phyloP scores from a whole-genome alignment of 2,329 filamentous ascomycete species.

The Clonostachys sp. region DNA sequence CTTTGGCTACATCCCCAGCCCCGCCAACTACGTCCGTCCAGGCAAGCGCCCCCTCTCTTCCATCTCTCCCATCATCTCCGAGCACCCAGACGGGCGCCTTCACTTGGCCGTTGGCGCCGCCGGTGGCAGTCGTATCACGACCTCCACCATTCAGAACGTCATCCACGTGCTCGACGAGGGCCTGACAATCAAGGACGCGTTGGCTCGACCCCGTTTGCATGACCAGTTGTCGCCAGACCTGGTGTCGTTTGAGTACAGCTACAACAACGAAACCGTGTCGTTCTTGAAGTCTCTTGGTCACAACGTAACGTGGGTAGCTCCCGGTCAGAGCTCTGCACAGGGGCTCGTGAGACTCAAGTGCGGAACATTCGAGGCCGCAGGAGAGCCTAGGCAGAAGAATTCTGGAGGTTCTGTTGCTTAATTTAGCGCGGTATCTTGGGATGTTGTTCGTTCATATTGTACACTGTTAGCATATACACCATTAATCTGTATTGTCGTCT shows the following conservation, averaged over 20 bases:
- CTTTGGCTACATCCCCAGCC: constrained; percentile 73
- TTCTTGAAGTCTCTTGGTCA: constrained; percentile 65
- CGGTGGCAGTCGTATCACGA: constrained; percentile 82
- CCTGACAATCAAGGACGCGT: constrained; percentile 56
- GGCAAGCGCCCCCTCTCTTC: constrained; percentile 76
- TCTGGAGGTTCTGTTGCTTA: constrained; percentile 52
- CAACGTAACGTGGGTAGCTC: constrained; percentile 68
- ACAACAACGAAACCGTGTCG: constrained; percentile 63
- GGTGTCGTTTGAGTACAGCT: constrained; percentile 67
- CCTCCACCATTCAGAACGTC: constrained; percentile 72
- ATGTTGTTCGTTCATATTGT: too few species aligned
- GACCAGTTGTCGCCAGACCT: constrained; percentile 74
- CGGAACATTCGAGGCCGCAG: constrained; percentile 70
- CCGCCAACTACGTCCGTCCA: constrained; percentile 70
- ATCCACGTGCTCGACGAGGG: constrained; percentile 68
- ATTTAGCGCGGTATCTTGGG: not conserved
- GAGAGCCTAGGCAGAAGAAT: constrained; percentile 74
- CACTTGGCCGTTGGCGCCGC: constrained; percentile 74
- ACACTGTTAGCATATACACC: too few species aligned
- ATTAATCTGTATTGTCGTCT: too few species aligned
- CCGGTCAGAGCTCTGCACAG: constrained; percentile 67
- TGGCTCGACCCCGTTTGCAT: constrained; percentile 69
- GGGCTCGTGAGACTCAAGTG: constrained; percentile 61
- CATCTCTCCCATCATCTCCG: constrained; percentile 74
- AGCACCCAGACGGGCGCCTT: constrained; percentile 61